phyloP scores from a whole-genome alignment of 768 basidiomycete species.

The Lactarius deliciosus region DNA sequence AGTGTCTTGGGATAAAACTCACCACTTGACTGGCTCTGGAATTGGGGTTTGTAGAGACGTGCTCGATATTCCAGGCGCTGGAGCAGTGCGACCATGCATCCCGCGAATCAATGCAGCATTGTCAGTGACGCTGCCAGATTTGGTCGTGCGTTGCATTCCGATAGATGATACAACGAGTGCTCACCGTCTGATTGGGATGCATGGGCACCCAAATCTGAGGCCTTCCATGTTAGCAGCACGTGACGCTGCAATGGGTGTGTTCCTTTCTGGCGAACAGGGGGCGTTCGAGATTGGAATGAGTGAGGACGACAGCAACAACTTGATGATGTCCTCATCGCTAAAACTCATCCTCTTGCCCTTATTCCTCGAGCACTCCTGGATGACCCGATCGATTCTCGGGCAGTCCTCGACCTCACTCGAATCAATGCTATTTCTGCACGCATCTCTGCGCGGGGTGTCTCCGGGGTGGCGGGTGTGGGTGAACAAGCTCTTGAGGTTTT shows the following conservation, averaged over 20 bases:
- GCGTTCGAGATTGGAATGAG: constrained; percentile 1
- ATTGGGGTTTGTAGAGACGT: constrained; percentile 20
- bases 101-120: constrained; percentile 21
- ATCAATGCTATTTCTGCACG: constrained; percentile 28
- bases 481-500: constrained; percentile 25
- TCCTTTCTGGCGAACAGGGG: not conserved
- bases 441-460: constrained; percentile 17
- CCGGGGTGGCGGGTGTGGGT: constrained; percentile 28
- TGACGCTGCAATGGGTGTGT: constrained; percentile 11
- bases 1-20: not conserved
- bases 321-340: constrained; percentile 28
- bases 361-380: constrained; percentile 26
- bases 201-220: constrained; percentile 11
- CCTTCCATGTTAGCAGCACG: constrained; percentile 26
- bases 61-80: constrained; percentile 10
- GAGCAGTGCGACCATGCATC: constrained; percentile 7
- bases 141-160: not conserved
- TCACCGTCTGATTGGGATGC: constrained; percentile 18
- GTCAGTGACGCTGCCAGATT: constrained; percentile 20
- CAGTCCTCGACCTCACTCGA: constrained; percentile 30
- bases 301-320: not conserved
- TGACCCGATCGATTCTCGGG: constrained; percentile 26
- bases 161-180: not conserved
- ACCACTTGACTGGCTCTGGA: not conserved
- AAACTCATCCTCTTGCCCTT: constrained; percentile 29